Evolutionary conservation across 1,139 yeast species (phyloP), one percentile per base, ranked within the genome.

Genomic region (Lodderomyces theae): DNA sequence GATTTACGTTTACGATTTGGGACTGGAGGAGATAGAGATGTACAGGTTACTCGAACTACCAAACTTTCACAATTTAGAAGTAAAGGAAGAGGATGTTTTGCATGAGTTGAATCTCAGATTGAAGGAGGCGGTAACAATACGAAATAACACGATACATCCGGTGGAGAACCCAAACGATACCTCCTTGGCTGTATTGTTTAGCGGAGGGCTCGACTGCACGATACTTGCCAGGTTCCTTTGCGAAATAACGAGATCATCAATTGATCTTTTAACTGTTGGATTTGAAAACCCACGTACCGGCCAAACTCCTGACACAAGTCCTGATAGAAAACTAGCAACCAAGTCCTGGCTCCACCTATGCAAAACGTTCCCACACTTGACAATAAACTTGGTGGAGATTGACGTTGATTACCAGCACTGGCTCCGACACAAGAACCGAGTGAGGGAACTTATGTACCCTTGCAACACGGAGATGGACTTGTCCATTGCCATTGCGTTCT

Each of bases 171-270:
- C 37, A 10, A 60, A 59, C 12, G 65, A 55, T 19, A 59, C 76
- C 3, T 52, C 38, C 19, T 57, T 86, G 19, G 88, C 87, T 0
- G 69, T 92, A 0, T 63, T 92, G 26, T 92, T 88, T 56, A 88
- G 97, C 32, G 98, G 99, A 1, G 99, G 98, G 0, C 67, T 92
- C 8, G 98, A 92, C 54, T 92, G 98, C 57, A 84, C 97, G 0
- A 64, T 92, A 1, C 54, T 92, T 11, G 89, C 95, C 16, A 65
- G 66, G 1, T 42, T 70, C 15, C 48, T 69, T n/a, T 60, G 69
- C 38, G 61, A 63, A 36, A 60, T 65, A 41, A 40, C 50, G 32
- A 41, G 42, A 10, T 37, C 46, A 4, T 42, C 47, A 2, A 56
- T 70, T 11, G 97, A 92, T 57, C 66, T 92, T n/a, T 58, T 94